Percentiles rank a stretch among this genome's conserved stretches.
phyloP scores from a whole-genome alignment of 345 rosid genomes.

The Rhodomyrtus tomentosa region DNA sequence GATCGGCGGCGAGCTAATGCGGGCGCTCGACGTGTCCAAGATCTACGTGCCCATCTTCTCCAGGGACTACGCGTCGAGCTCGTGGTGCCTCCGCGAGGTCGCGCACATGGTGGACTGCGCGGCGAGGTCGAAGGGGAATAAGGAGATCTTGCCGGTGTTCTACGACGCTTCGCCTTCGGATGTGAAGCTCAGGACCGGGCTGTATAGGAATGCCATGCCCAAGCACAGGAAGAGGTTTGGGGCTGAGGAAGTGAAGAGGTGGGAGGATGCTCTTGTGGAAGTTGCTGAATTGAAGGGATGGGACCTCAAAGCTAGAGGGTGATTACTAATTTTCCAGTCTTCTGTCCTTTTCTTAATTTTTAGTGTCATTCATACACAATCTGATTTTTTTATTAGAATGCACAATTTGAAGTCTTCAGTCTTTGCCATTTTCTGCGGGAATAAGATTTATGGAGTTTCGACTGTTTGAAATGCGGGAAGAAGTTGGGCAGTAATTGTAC shows the following conservation, averaged over 20 bases:
- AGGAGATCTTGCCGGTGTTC: background rate
- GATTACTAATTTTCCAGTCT: background rate
- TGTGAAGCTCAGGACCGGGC: background rate
- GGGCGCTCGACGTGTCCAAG: background rate
- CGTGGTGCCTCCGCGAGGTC: conserved; percentile 1
- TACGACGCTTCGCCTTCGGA: background rate
- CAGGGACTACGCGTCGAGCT: background rate
- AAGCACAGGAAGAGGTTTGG: background rate
- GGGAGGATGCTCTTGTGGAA: background rate
- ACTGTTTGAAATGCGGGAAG: background rate
- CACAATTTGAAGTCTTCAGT: background rate
- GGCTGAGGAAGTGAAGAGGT: background rate
- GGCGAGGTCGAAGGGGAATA: background rate
- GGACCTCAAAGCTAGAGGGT: background rate
- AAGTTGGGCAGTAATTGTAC: background rate
- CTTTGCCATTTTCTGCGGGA: background rate
- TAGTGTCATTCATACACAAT: background rate
- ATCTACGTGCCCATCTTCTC: conserved; percentile 4
- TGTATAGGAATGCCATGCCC: background rate
- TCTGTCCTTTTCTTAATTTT: background rate
- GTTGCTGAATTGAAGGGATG: background rate
- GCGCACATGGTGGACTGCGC: background rate
- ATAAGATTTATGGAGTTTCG: background rate
- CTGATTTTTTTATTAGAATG: background rate
- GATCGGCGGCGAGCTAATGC: background rate